Base-by-base conservation (phyloP, 192 early-diverging fungal genomes). In the Phlyctochytrium arcticum region DNA sequence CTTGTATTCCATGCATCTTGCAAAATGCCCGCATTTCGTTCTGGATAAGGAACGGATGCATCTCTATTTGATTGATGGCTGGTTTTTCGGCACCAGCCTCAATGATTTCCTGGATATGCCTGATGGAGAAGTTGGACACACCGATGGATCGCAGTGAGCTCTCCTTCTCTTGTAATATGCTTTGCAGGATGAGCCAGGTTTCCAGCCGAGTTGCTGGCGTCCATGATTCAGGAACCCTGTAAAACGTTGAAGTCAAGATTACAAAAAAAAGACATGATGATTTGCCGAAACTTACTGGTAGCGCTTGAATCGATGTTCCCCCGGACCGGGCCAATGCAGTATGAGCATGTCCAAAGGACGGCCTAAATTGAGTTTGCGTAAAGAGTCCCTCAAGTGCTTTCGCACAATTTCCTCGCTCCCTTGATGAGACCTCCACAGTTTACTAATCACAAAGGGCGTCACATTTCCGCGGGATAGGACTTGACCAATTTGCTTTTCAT, bases 1-100 rank as follows among this genome's bases (percentile, higher is more conserved):
- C 55, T 9, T 74, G 77, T 35, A 96, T 94, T 21, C 77, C 80
- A 62, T 92, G 78, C 30, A 70, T 24, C 47, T 76, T 58, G 75
- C 90, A 93, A 76, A 78, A 93, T 34, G 85, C 81, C 31, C 91
- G 68, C 19, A 96, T 79, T 59, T 90, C 87, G 26, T 55, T 69
- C 65, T 88, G 88, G 19, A 74, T 85, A 34, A 87, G 69, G 70
- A 70, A 84, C 36, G 92, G 92, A 62, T 93, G 90, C 31, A 89
- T 62, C 69, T 96, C 93, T 54, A 92, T 72, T 70, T 96, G 92
- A 77, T 91, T 90, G 27, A 85, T 88, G 42, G 87, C 89, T n/a
- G 94, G 94, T 54, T 83, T 67, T 31, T 92, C 80, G 54, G 72
- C 78, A 68, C 83, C 80, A 49, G 72, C 54, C 17, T 75, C 73